These are phyloP conservation scores for Sideroxylon spinosum DNA, from an alignment of 179 eudicot genomes.

Conservation along the genomic window DNA sequence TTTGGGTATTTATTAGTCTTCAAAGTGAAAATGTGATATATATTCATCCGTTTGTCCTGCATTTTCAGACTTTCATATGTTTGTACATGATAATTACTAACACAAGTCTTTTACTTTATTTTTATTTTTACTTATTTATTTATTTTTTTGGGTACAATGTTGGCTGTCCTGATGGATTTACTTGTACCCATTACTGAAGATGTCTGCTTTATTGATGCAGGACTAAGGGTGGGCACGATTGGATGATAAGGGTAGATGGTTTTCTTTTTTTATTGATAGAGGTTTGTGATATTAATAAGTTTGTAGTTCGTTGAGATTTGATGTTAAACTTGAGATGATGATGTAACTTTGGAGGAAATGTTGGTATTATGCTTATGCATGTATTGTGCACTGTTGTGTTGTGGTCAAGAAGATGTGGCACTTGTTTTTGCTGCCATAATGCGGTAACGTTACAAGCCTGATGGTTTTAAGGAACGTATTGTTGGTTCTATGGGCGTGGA, in stretches of 20 bases:
- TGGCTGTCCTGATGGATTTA: background rate
- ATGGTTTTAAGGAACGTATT: background rate
- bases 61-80: background rate
- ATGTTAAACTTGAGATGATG: background rate
- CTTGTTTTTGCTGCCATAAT: background rate
- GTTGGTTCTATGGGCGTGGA: background rate
- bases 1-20: background rate
- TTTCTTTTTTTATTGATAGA: background rate
- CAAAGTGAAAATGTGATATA: background rate
- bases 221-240: conserved; percentile 9
- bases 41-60: background rate
- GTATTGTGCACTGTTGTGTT: conserved; percentile 2
- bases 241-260: background rate
- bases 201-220: conserved; percentile 15
- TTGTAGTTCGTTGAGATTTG: background rate
- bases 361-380: background rate
- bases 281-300: background rate
- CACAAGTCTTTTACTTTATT: too few species aligned
- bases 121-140: background rate
- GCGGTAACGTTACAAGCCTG: background rate
- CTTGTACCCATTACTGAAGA: background rate
- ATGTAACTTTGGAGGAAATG: background rate
- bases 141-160: background rate
- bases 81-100: too few species aligned
- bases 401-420: background rate